Evolutionary conservation across 257 asterid genomes (phyloP).

Genomic region (Solanum peruvianum): DNA sequence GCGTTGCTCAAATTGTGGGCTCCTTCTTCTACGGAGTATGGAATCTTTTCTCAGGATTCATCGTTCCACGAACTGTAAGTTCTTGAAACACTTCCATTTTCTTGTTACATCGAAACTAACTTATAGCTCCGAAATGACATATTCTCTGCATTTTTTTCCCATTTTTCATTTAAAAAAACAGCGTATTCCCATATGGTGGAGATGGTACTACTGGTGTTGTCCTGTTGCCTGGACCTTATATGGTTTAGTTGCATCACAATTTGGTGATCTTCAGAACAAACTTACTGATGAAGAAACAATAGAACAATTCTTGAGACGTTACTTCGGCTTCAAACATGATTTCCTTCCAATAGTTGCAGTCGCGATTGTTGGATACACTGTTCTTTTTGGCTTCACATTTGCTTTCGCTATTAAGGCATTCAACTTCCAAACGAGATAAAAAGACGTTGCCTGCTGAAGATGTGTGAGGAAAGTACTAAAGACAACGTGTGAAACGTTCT

Average conservation of each 20-base stretch:
- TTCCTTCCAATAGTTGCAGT: conserved; percentile 37
- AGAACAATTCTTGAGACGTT: conserved; percentile 29
- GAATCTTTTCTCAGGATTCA: conserved; percentile 71
- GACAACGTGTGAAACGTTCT: neutral
- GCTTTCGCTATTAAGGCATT: conserved; percentile 33
- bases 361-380: conserved; percentile 10
- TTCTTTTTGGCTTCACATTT: conserved; percentile 35
- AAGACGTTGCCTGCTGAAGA: neutral
- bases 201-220: conserved; percentile 73
- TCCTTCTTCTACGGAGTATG: conserved; percentile 42
- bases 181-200: conserved; percentile 78
- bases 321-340: conserved; percentile 41
- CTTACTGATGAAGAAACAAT: conserved; percentile 11
- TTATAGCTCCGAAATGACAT: neutral
- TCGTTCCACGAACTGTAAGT: conserved; percentile 67
- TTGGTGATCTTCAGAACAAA: conserved; percentile 26
- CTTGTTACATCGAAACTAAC: neutral
- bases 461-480: neutral
- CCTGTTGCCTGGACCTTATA: conserved; percentile 60
- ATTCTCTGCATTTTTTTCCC: neutral
- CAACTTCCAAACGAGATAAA: conserved; percentile 47
- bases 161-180: neutral
- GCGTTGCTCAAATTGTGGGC: conserved; percentile 44
- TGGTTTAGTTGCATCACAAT: conserved; percentile 51
- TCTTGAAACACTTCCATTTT: neutral